Base-by-base conservation (phyloP, 805 yeast species). In the Metschnikowia lunata region DNA sequence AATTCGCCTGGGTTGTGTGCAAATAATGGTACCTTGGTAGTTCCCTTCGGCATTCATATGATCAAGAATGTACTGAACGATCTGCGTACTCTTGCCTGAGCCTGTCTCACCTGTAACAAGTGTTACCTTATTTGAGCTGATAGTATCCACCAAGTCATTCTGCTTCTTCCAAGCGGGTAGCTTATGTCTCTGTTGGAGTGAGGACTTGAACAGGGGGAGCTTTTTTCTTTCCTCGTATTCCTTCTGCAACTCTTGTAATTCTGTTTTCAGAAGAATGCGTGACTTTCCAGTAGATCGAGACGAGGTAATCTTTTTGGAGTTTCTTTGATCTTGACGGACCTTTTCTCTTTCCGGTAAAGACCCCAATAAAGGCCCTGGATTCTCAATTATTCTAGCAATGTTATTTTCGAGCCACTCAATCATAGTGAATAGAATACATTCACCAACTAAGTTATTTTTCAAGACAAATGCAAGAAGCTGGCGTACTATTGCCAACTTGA, bases 101-200 rank as follows among this genome's bases (percentile, higher is more conserved):
- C 98, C 98, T 0, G 98, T 91, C 61, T 93, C 99, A 61, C 98
- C 99, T 2, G 98, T 91, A 31, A 91, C 76, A 30, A 91, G 66
- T 8, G 86, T 80, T 5, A 88, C 85, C 49, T 79, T 79, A 57
- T 85, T 77, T 0, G 69, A 48, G 27, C 72, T 69, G 4, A 91
- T 79, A 4, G 80, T 65, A 0, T 75, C 55, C 1, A 86, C 72
- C 33, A 91, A 71, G 6, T 76, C 71, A 0, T 74, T 63, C 42
- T 70, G 74, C 58, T 82, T 85, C 11, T 68, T 61, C 95, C 96
- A 91, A 0, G 98, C 98, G 0, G 99, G 98, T 29, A 91, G 66
- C 8, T 63, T 61, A 8, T 74, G 51, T 53, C 98, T 75, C 9
- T 66, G 60, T 2, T 54, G 44, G 5, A 79, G 36, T 6, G 72